Conservation (phyloP, 331 rosid species). For the Stylosanthes scabra region DNA sequence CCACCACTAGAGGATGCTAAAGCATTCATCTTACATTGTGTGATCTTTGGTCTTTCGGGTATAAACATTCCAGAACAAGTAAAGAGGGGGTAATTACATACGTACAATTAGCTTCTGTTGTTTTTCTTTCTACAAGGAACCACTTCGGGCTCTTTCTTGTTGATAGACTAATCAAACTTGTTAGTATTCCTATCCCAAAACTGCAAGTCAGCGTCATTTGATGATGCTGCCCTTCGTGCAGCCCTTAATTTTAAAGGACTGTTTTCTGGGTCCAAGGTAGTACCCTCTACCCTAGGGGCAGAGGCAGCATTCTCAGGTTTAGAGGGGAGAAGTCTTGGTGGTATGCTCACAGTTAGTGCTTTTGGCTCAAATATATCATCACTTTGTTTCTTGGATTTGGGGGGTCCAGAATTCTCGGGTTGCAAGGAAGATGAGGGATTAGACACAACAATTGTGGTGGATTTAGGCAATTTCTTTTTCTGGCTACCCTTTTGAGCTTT, state of each 20-base stretch:
- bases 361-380: conserved; percentile 15
- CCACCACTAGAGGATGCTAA: conserved; percentile 8
- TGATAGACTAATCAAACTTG: conserved; percentile 55
- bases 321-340: conserved; percentile 20
- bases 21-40: neutral
- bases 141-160: conserved; percentile 49
- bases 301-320: conserved; percentile 50
- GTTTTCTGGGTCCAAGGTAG: conserved; percentile 38
- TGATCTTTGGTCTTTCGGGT: neutral
- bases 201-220: conserved; percentile 43
- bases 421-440: conserved; percentile 53
- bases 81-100: neutral
- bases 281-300: conserved; percentile 52
- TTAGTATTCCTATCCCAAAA: conserved; percentile 74
- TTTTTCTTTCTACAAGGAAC: conserved; percentile 59
- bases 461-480: conserved; percentile 74
- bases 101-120: conserved; percentile 50
- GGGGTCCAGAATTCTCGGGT: conserved; percentile 38
- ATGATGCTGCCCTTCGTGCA: conserved; percentile 51
- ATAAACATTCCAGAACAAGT: conserved; percentile 21
- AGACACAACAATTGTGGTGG: conserved; percentile 70
- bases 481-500: conserved; percentile 61
- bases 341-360: neutral
- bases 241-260: conserved; percentile 48
- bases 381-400: conserved; percentile 28